Evolutionary conservation across 331 rosid species (phyloP).

Genomic region (Cucumis variabilis): DNA sequence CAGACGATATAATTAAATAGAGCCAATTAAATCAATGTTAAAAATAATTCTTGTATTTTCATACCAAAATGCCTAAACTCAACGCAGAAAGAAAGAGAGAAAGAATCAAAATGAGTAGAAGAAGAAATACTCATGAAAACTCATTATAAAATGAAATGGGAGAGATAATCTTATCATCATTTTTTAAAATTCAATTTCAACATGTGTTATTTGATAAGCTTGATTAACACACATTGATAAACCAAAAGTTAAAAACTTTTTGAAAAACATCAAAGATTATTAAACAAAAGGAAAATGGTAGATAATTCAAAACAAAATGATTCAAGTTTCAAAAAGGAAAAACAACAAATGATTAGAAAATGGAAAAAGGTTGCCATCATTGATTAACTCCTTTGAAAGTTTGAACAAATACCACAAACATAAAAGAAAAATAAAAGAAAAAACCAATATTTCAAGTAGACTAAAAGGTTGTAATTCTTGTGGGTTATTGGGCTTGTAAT

Average conservation of each 20-base stretch:
- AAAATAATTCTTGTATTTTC: too few relatives aligned
- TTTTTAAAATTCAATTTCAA: background rate
- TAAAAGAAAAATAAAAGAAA: background rate
- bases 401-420: background rate
- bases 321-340: background rate
- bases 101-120: too few relatives aligned
- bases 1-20: too few relatives aligned
- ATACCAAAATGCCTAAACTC: too few relatives aligned
- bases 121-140: too few relatives aligned
- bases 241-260: background rate
- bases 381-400: background rate
- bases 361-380: background rate
- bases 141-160: background rate
- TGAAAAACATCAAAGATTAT: background rate
- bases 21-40: too few relatives aligned
- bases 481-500: too few relatives aligned
- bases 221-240: background rate
- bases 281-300: background rate
- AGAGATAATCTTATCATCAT: background rate
- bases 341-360: background rate
- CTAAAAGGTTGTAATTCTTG: background rate
- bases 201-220: background rate
- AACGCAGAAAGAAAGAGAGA: too few relatives aligned
- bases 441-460: background rate
- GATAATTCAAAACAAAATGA: background rate